Conservation (phyloP, 2,329 filamentous ascomycete genomes). For the Diplodia seriata region DNA sequence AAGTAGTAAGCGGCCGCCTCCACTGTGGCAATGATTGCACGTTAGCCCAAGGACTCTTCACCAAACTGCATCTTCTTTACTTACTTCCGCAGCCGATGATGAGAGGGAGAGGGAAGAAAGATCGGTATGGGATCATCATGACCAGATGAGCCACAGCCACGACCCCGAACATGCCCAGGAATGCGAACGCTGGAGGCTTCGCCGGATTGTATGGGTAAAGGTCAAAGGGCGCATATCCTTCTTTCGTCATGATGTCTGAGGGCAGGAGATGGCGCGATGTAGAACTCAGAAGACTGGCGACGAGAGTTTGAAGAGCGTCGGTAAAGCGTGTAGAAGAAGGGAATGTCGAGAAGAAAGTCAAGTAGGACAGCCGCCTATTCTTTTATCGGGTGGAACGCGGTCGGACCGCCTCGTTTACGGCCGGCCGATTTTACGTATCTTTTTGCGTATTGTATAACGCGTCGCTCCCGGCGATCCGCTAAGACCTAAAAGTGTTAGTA, state of each 20-base stretch:
- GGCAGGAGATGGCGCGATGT: background rate
- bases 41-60: background rate
- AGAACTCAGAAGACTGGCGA: background rate
- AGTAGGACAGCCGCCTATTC: no score
- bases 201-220: background rate
- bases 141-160: background rate
- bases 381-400: background rate
- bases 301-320: background rate
- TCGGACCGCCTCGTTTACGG: background rate
- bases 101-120: background rate
- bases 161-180: background rate
- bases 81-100: conserved; percentile 1
- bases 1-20: background rate
- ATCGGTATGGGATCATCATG: conserved; percentile 2
- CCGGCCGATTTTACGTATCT: background rate
- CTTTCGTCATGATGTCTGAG: background rate
- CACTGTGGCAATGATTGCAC: background rate
- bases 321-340: background rate
- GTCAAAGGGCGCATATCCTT: background rate
- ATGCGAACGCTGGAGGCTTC: background rate
- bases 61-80: background rate
- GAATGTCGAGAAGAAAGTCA: background rate
- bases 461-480: no score
- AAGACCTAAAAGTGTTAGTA: no score
- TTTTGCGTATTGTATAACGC: no score